phyloP scores from a whole-genome alignment of 1,139 yeast genomes.

The Kodamaea suecica region DNA sequence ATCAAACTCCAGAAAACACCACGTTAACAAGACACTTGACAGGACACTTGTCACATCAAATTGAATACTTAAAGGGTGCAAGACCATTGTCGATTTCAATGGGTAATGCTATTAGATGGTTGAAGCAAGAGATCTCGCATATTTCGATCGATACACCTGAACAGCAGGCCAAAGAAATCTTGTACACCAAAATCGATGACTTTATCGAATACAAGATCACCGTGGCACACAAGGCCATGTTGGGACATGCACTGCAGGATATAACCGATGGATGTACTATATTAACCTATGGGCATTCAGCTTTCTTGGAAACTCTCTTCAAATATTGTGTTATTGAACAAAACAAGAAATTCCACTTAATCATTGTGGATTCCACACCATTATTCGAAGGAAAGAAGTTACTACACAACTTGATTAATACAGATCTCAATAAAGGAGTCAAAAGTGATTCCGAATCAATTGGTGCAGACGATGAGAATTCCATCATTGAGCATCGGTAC shows the following conservation, averaged over 20 bases:
- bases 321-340: constrained; percentile 62
- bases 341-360: constrained; percentile 69
- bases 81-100: constrained; percentile 89
- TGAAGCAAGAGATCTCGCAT: constrained; percentile 87
- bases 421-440: constrained; percentile 20
- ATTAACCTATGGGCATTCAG: constrained; percentile 84
- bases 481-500: constrained; percentile 16
- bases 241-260: constrained; percentile 75
- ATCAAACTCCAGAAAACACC: constrained; percentile 80
- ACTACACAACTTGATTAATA: constrained; percentile 52
- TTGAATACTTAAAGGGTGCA: constrained; percentile 86
- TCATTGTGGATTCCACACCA: constrained; percentile 94
- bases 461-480: constrained; percentile 54
- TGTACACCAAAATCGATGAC: constrained; percentile 68
- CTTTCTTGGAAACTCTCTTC: constrained; percentile 75
- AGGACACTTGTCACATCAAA: constrained; percentile 87
- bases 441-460: constrained; percentile 31
- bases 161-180: constrained; percentile 63
- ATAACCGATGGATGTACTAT: constrained; percentile 76
- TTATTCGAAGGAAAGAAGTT: constrained; percentile 86
- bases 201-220: constrained; percentile 85
- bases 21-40: constrained; percentile 87
- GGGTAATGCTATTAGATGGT: constrained; percentile 98
- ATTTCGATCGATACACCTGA: constrained; percentile 73
- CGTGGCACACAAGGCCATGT: constrained; percentile 78